Percentiles rank a stretch among this genome's conserved stretches.
These are phyloP conservation scores for Aspergillus luchuensis DNA, from an alignment of 2,329 filamentous ascomycete genomes.

Conservation along the genomic window DNA sequence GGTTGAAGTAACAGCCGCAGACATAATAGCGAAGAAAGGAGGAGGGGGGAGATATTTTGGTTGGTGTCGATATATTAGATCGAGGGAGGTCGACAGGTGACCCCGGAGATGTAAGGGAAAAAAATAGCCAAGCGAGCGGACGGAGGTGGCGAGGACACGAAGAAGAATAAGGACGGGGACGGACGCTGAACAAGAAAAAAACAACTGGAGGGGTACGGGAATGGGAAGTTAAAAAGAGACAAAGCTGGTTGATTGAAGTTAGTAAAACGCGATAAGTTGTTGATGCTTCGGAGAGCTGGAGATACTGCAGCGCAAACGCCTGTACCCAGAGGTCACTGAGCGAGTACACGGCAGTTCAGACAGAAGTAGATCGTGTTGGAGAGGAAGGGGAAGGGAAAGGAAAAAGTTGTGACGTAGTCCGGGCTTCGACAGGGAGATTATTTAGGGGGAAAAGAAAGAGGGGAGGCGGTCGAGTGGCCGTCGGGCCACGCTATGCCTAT, in stretches of 20 bases:
- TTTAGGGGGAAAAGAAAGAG: conserved; percentile 35
- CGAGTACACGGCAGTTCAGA: neutral
- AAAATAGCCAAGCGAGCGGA: conserved; percentile 26
- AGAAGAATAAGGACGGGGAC: conserved; percentile 15
- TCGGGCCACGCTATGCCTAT: conserved; percentile 20
- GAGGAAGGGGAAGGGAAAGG: conserved; percentile 13
- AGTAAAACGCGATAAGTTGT: conserved; percentile 9
- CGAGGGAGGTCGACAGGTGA: conserved; percentile 23
- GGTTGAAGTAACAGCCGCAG: conserved; percentile 43
- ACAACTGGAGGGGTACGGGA: conserved; percentile 2
- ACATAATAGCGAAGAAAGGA: conserved; percentile 34
- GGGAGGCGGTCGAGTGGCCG: conserved; percentile 30
- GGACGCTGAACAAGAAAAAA: conserved; percentile 15
- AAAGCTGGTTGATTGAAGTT: conserved; percentile 8
- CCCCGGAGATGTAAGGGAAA: conserved; percentile 16
- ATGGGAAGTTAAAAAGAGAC: conserved; percentile 16
- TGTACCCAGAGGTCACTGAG: conserved; percentile 11
- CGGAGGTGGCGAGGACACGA: conserved; percentile 16
- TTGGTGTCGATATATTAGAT: conserved; percentile 19
- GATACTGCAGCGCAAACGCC: neutral
- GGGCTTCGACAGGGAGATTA: conserved; percentile 34
- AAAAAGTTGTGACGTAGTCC: conserved; percentile 43
- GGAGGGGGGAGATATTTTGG: too few relatives aligned
- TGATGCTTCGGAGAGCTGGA: conserved; percentile 9
- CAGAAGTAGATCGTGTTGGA: conserved; percentile 2